Base-by-base conservation (phyloP, 2,329 filamentous ascomycete species). In the Grosmannia serpens region DNA sequence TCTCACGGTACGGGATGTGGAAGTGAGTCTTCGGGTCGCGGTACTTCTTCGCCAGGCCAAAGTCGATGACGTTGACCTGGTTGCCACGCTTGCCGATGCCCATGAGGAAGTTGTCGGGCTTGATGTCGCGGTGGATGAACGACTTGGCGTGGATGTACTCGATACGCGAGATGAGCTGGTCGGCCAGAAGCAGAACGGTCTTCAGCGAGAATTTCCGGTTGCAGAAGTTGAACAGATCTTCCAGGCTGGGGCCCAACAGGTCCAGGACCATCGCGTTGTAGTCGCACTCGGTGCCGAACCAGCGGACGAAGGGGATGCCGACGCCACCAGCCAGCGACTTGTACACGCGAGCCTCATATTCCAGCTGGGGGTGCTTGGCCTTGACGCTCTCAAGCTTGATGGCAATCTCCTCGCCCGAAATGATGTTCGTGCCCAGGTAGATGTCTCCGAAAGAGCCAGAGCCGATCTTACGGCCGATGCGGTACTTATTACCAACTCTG, bases 201-300 rank as follows among this genome's bases (percentile, higher is more conserved):
- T 99, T 99, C 66, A 99, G 78, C 15, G 94, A 96, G 80, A 97
- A 99, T 74, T 97, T 97, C 74, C 94, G 88, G 85, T 97, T 97
- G 85, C 94, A 99, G 75, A 97, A 97, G 84, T 99, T 97, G 89
- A 99, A 99, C 38, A 99, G 83, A 71, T 99, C 94, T 76, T 99
- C 94, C 74, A 99, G 77, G 69, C 88, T 94, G 65, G 94, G 94
- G 46, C 94, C 94, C 60, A 99, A 88, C 29, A 99, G 86, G 70
- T 99, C 94, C 65, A 97, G 85, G 56, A 99, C 94, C 94, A 99
- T 97, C 73, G 94, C 94, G 76, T 99, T 97, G 85, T 99, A 97
- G 78, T 97, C 94, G 75, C 92, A 97, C 77, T 99, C 94, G 61
- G 92, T 97, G 66, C 94, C 94, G 75, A 97, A 99, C 94, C 94